Base-by-base conservation (phyloP, 176 grass and related monocot species). In the Stipa capillata region DNA sequence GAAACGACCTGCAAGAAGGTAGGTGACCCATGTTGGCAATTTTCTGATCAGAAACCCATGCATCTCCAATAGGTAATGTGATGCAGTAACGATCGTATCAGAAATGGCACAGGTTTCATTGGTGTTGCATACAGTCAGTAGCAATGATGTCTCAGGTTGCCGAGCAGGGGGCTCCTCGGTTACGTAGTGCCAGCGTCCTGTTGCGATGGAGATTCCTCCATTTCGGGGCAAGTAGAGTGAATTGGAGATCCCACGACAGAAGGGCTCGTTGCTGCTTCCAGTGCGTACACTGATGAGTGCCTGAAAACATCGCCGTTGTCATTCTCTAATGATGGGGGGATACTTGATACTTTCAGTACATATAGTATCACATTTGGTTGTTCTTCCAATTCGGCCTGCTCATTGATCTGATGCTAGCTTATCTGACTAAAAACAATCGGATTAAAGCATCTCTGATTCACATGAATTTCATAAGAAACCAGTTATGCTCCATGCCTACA, bases 201-300 rank as follows among this genome's bases (percentile, higher is more conserved):
- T 37, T 21, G 11, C 47, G 4, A 2, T 47, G 50, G 47, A 88
- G 80, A 88, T 88, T 83, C 80, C 66, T 42, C 74, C 74, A 6
- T 58, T 79, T n/a, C 13, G 24, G 74, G 74, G 47, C 23, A 55
- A 25, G 72, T 0, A 36, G 15, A 71, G 43, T 63, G 17, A 56
- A 48, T 37, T 7, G 14, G 20, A 62, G 72, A 87, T 76, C 77
- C 64, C 53, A 6, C 20, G 20, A 58, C 49, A 66, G 4, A 77
- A 69, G 17, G 34, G 58, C n/a, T n/a, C 34, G 5, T 76, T 70
- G 8, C 49, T 58, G 14, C 5, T 41, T 37, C 34, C 6, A 0
- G 44, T 33, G n/a, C 13, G 32, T 24, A 7, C 5, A 29, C 18
- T n/a, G 54, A 77, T 10, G 12, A 65, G 23, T 45, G 39, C 8